Percentiles rank a stretch among this genome's conserved stretches.
Conservation (phyloP, 2,329 filamentous ascomycete genomes). For the Penicillium sp. region DNA sequence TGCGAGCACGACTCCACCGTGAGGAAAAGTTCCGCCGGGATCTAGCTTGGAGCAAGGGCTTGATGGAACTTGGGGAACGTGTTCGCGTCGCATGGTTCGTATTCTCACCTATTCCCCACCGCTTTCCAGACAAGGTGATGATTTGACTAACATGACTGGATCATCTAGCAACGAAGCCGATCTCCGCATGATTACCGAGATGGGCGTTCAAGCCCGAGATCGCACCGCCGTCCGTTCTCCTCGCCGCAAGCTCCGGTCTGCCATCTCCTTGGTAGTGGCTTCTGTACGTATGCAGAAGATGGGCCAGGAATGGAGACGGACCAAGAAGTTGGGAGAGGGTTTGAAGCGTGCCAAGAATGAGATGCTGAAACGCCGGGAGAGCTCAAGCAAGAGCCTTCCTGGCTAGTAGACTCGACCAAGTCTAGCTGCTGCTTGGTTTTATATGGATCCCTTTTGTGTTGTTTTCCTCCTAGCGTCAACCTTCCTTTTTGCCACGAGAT, state of each 20-base stretch:
- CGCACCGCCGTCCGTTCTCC: slow-evolving; percentile 33
- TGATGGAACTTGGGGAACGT: slow-evolving; percentile 74
- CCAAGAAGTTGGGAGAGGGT: slow-evolving; percentile 44
- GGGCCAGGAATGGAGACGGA: slow-evolving; percentile 45
- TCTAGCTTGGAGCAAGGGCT: slow-evolving; percentile 81
- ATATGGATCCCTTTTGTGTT: slow-evolving; percentile 18
- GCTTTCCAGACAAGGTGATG: slow-evolving; percentile 2
- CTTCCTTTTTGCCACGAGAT: slow-evolving; percentile 20
- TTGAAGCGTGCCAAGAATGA: slow-evolving; percentile 44
- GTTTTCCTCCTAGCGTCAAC: slow-evolving; percentile 22
- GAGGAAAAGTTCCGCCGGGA: slow-evolving; percentile 78
- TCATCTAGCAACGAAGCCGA: slow-evolving; percentile 88
- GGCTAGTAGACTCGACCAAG: slow-evolving; percentile 10
- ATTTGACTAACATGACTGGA: slow-evolving; percentile 23
- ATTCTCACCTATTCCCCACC: slow-evolving; percentile 7
- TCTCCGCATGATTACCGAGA: slow-evolving; percentile 77
- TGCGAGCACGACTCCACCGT: slow-evolving; percentile 74
- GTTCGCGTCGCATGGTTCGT: slow-evolving; percentile 72
- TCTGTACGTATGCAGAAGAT: slow-evolving; percentile 47
- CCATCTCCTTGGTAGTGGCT: slow-evolving; percentile 44
- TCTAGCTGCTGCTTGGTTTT: slow-evolving; percentile 23
- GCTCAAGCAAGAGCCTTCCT: slow-evolving; percentile 25
- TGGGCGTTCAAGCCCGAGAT: slow-evolving; percentile 61
- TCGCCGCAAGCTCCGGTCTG: slow-evolving; percentile 43
- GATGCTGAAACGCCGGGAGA: slow-evolving; percentile 38